Base-by-base conservation (phyloP, 495 filamentous ascomycete species). In the Aspergillus indologenus region DNA sequence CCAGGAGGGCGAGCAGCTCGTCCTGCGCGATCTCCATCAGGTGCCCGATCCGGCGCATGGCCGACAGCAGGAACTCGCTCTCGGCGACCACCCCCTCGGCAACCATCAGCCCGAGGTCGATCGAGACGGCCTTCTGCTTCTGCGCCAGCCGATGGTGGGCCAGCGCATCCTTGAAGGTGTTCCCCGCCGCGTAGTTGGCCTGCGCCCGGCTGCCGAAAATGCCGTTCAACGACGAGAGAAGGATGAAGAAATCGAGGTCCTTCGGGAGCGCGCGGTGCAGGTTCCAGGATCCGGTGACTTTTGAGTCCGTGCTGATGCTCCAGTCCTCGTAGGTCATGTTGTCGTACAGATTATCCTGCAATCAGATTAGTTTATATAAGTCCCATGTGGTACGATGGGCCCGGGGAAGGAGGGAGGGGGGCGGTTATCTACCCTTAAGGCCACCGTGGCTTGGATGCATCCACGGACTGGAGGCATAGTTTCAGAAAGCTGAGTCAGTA, bases 311-410 rank as follows among this genome's bases (percentile, higher is more conserved):
- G 0, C 68, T 65, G 0, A 55, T 60, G 0, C 59, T 59, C 70
- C 75, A 80, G 20, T 77, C 71, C 0, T 72, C 60, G 12, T 67
- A 50, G 0, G 70, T 69, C 79, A 83, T 82, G 14, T 70, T 69
- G 1, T 71, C 60, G 34, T 79, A 47, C 15, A 22, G 19, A 24
- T 1, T 18, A 5, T 60, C 45, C 45, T 47, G 18, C 7, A 47
- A 6, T 2, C 1, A 19, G 3, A 2, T 21, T 19, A 21, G 18
- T 21, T 20, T 6, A 20, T 4, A 47, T 4, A 3, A 11, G 19
- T n/a, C n/a, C n/a, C n/a, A 18, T 20, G 1, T 21, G 18, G 1
- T 21, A 3, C 18, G n/a, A 20, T 47, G 19, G 15, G 3, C 17
- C n/a, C n/a, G n/a, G n/a, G n/a, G n/a, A 14, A 23, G 7, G 11